Evolutionary conservation across 179 eudicot species (phyloP), one percentile per base, ranked within the genome.

Genomic region (Carnegiea gigantea): DNA sequence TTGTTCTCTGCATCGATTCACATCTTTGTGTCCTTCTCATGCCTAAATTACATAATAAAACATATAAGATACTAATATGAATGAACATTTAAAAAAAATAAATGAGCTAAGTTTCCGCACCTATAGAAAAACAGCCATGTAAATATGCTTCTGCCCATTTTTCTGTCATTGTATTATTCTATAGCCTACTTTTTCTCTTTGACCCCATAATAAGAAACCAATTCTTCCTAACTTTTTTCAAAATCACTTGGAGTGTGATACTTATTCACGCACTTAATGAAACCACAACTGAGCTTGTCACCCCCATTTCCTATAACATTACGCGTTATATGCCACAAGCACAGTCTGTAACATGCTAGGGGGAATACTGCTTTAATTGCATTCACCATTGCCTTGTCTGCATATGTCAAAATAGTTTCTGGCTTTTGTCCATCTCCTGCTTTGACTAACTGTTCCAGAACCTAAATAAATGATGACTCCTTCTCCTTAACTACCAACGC

Each of bases 401-500:
- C 43, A 38, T 38, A 0, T 38, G 43, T 38, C 43, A 38, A 38
- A 38, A 2, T 2, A 38, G 43, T 38, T 38, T 38, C 43, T 38
- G 3, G 6, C 43, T 38, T 38, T 36, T 3, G 46, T 30, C 14
- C 26, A 18, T 73, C 78, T 68, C 75, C 18, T 0, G 44, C 67
- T 33, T 48, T 51, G 13, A 77, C 6, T 2, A 83, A 30, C 12
- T 59, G 79, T 36, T 62, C 21, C 13, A 83, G 36, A 36, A 83
- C 81, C 81, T 1, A 83, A 3, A 13, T 51, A 49, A 70, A 83
- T 5, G 60, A 18, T 17, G 78, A 73, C 0, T 12, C 23, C 10
- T 36, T 82, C 36, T 82, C 84, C 15, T 59, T 13, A 5, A 18
- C 60, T 17, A 83, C 36, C 7, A 78, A 46, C 0, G 82, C 78